Base-by-base conservation (phyloP, 2,329 filamentous ascomycete genomes). In the Penicillium concentricum region DNA sequence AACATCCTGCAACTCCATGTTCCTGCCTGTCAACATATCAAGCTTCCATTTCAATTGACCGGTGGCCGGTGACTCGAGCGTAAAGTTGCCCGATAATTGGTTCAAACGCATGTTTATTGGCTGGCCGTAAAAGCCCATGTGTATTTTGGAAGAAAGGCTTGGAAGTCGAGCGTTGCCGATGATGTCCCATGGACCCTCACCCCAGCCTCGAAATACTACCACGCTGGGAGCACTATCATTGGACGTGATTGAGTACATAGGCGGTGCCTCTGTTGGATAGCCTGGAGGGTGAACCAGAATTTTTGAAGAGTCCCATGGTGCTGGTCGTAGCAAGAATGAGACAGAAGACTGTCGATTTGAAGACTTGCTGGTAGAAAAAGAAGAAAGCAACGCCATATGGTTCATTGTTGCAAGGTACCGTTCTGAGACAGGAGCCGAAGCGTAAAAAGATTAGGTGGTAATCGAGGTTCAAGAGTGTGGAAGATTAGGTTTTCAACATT, bases 11-110 rank as follows among this genome's bases (percentile, higher is more conserved):
- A 52, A 38, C 12, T 52, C 41, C 34, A 52, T 16, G 3, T 30
- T 45, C 26, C 15, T 45, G 13, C 20, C 18, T 5, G 32, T 37
- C n/a, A 45, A 30, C 30, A 26, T 12, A 22, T 45, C 24, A 3
- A 22, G n/a, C 15, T 39, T 52, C 50, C 50, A 52, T 15, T 52
- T 52, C 24, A 52, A 28, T n/a, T 35, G 34, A 2, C 50, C 41
- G 24, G 12, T n/a, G 15, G n/a, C 15, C 8, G 50, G 42, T 15
- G 22, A 10, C n/a, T 45, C 30, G 18, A 52, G 12, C 1, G 32
- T 32, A 4, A 8, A 45, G 15, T 38, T 44, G 7, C 50, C 50
- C 0, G 50, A 52, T 7, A 45, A 30, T 16, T 52, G 22, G 24
- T 15, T 52, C 10, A 38, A 16, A 26, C 41, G 41, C 42, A 52